Evolutionary conservation across 2,329 filamentous ascomycete genomes (phyloP), one percentile per base, ranked within the genome.

Genomic region (Dryadomyces quercus-mongolicae): DNA sequence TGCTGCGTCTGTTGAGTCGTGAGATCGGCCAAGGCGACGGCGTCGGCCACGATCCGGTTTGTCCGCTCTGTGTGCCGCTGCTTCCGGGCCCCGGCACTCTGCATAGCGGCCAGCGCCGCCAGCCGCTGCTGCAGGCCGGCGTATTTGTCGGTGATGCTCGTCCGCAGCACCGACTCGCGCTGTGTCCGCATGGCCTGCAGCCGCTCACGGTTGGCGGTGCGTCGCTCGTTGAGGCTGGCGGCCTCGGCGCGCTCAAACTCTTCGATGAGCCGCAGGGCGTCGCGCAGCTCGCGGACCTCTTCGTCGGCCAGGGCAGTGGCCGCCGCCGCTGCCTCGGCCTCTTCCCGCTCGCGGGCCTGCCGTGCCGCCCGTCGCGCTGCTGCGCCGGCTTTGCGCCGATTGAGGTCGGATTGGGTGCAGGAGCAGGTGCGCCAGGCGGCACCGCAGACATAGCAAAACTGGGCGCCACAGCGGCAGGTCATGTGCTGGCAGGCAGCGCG

Each of bases 381-480:
- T 2, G 70, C 73, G 0, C 59, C 60, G 1, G 57, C 46, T 55
- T 78, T 77, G 42, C 76, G 56, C 1, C 54, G 60, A 3, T 53
- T 50, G 1, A 81, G 68, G 57, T 78, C 68, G 13, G 67, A 60
- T 66, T 74, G 71, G 2, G 70, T 74, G 65, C 88, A 93, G 2
- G 68, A 68, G 64, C 88, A 93, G 0, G 82, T 86, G 60, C 82
- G 79, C 89, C 88, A 94, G 54, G 73, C 76, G 22, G 70, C 66
- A 5, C 81, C 82, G 66, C 88, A 94, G 2, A 91, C 78, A 70
- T 92, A 93, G 72, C 89, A 94, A 67, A 94, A 94, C 62, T 93
- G 74, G 9, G 85, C 84, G 42, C 80, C 84, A 65, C 89, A 95
- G 42, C 85, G 80, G 61, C 88, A 94, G 5, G 83, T 92, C 82